Base-by-base conservation (phyloP, 228 moss, liverwort and hornwort genomes). In the Sphagnum magellanicum region DNA sequence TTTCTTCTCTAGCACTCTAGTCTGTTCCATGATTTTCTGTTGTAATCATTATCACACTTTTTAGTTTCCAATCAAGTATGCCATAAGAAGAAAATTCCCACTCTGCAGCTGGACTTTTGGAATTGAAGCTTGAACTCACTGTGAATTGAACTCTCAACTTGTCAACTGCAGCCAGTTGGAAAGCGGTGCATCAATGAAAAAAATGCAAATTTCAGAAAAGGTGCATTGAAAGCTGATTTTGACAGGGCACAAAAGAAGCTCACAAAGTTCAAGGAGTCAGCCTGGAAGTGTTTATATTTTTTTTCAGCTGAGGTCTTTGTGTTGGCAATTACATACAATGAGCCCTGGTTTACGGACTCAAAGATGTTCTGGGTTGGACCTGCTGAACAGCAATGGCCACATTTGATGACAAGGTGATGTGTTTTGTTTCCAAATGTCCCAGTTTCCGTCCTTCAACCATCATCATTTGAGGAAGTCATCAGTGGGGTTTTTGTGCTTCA, bases 351-450 rank as follows among this genome's bases (percentile, higher is more conserved):
- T 76, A 77, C 75, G 4, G 83, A 90, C 61, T 87, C 86, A 66
- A 81, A 87, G 50, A 76, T 83, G 67, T 91, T 98, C 60, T 98
- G 97, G 97, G 57, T 87, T 6, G 97, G 97, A 32, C 97, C 97
- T 8, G 93, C 87, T 46, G 63, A 81, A 32, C 91, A 98, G 68
- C 72, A 66, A 16, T 98, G 97, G 97, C 97, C 97, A 12, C 84
- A 93, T 72, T 93, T 93, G 62, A 98, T 87, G 85, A 65, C 84
- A 11, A 93, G 87, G 97, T 91, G 80, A 55, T 8, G 1, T 55
- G 1, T 12, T 32, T 32, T 32, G 32, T 32, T 32, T 32, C 32
- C 32, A 32, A 32, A 32, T 32, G 32, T 32, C 32, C 32, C 32
- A 32, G 32, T 32, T 32, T 3, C 3, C 0, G 32, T 32, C 32